These are phyloP conservation scores for Hordeum vulgare DNA, from an alignment of 176 grass and related monocot species.

Conservation along the genomic window MorexV3_pseudomolecules_assembly NC_058524.1:139961648-139962147, in stretches of 20 bases:
- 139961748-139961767: constrained; percentile 48
- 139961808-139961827: constrained; percentile 31
- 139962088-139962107: background rate
- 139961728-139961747: constrained; percentile 56
- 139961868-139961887: background rate
- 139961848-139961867: background rate
- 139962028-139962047: background rate
- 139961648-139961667: background rate
- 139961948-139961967: constrained; percentile 8
- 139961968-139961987: background rate
- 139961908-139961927: constrained; percentile 21
- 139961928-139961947: constrained; percentile 32
- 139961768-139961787: constrained; percentile 55
- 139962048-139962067: constrained; percentile 27
- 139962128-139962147: constrained; percentile 11
- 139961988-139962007: constrained; percentile 5
- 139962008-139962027: background rate
- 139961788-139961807: constrained; percentile 39
- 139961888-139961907: background rate
- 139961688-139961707: background rate
- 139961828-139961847: constrained; percentile 31
- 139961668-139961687: background rate
- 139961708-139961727: constrained; percentile 20
- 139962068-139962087: background rate
- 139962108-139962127: background rate